Percentiles rank a stretch among this genome's conserved stretches.
Evolutionary conservation across 1,284 basidiomycete species (phyloP).

Genomic region (Trametes versicolor): DNA sequence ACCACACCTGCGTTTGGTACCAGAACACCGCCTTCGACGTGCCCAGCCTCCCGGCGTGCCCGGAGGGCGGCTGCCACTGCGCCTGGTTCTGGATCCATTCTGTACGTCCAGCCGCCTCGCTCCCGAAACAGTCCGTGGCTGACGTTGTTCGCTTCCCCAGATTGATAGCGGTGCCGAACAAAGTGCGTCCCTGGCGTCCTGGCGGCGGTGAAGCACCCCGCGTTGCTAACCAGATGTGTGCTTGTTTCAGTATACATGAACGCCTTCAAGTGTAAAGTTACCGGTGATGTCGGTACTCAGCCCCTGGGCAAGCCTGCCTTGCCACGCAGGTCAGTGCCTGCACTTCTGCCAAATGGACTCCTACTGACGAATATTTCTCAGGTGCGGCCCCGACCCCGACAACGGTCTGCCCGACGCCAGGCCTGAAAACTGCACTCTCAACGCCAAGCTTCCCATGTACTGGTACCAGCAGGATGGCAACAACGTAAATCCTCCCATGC

Average conservation of each 20-base stretch:
- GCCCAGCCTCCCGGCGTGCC: conserved; percentile 76
- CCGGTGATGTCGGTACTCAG: conserved; percentile 59
- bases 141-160: conserved; percentile 29
- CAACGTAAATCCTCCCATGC: conserved; percentile 50
- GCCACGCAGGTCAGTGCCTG: conserved; percentile 24
- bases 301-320: conserved; percentile 56
- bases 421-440: conserved; percentile 74
- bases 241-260: conserved; percentile 71
- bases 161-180: conserved; percentile 56
- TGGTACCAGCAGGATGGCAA: conserved; percentile 71
- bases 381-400: conserved; percentile 64
- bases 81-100: conserved; percentile 81
- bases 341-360: neutral
- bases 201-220: neutral
- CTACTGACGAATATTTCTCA: conserved; percentile 46
- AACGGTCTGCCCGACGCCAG: conserved; percentile 47
- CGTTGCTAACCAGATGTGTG: neutral
- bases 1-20: conserved; percentile 77
- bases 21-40: conserved; percentile 72
- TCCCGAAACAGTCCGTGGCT: neutral
- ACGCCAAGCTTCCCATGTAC: conserved; percentile 71
- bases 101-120: conserved; percentile 31
- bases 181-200: conserved; percentile 45
- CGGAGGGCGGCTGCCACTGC: conserved; percentile 71
- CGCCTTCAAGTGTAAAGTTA: conserved; percentile 77